Conservation (phyloP, 2,329 filamentous ascomycete genomes). For the Botrytis sinoallii region DNA sequence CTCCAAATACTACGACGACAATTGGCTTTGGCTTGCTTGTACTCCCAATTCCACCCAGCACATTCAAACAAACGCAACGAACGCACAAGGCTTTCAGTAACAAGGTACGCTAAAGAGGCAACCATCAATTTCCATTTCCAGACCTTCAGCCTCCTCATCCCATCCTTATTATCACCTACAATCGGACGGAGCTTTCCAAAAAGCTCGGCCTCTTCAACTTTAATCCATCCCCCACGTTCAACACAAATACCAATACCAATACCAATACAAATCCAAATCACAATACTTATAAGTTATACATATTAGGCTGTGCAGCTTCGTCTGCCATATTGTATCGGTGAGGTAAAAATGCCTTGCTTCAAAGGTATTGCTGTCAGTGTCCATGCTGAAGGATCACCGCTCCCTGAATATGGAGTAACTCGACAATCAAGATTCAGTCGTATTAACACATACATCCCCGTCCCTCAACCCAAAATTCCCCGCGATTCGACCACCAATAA, state of each 20-base stretch:
- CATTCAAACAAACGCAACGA: not conserved
- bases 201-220: constrained; percentile 18
- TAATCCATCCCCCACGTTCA: constrained; percentile 10
- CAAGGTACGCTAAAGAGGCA: not conserved
- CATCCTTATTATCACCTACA: not conserved
- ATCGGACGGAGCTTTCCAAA: constrained; percentile 17
- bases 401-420: constrained; percentile 91
- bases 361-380: constrained; percentile 98
- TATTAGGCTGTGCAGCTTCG: constrained; percentile 28
- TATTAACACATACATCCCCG: constrained; percentile 96
- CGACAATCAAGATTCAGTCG: constrained; percentile 86
- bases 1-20: not conserved
- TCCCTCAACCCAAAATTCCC: constrained; percentile 79
- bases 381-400: constrained; percentile 74
- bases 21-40: not conserved
- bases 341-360: constrained; percentile 79
- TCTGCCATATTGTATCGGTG: constrained; percentile 26
- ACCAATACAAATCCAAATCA: not conserved
- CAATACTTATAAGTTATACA: constrained; percentile 14
- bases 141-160: constrained; percentile 18
- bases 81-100: constrained; percentile 9
- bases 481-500: constrained; percentile 61
- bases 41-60: not conserved
- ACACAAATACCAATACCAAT: constrained; percentile 8
- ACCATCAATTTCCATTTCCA: not conserved